phyloP scores from a whole-genome alignment of 2,329 filamentous ascomycete species.

The Penicillium freii region DNA sequence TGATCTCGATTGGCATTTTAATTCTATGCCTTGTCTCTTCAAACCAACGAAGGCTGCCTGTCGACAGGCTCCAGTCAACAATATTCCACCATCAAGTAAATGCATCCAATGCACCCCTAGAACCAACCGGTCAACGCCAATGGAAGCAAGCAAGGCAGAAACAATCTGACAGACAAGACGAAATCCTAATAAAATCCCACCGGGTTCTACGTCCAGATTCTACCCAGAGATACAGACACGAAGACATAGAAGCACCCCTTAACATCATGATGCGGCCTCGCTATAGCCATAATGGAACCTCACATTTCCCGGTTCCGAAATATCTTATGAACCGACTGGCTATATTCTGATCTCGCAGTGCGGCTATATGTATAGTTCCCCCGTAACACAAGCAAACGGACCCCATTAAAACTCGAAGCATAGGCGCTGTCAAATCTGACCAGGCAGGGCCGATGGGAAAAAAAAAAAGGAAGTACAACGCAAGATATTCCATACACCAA shows the following conservation, averaged over 20 bases:
- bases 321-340: neutral
- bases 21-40: neutral
- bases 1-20: neutral
- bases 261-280: neutral
- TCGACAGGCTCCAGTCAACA: neutral
- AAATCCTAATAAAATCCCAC: neutral
- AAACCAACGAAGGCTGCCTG: neutral
- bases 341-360: neutral
- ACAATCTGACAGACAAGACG: neutral
- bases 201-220: neutral
- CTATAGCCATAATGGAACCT: neutral
- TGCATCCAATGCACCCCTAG: neutral
- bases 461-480: neutral
- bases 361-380: neutral
- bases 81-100: neutral
- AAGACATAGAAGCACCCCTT: neutral
- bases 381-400: slow-evolving; percentile 8
- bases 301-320: neutral
- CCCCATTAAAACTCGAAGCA: neutral
- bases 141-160: neutral
- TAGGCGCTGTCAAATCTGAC: slow-evolving; percentile 4
- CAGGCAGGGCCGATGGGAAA: neutral
- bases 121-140: neutral
- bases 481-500: neutral
- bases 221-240: neutral